phyloP scores from a whole-genome alignment of 495 filamentous ascomycete genomes.

The Penicillium canescens region DNA sequence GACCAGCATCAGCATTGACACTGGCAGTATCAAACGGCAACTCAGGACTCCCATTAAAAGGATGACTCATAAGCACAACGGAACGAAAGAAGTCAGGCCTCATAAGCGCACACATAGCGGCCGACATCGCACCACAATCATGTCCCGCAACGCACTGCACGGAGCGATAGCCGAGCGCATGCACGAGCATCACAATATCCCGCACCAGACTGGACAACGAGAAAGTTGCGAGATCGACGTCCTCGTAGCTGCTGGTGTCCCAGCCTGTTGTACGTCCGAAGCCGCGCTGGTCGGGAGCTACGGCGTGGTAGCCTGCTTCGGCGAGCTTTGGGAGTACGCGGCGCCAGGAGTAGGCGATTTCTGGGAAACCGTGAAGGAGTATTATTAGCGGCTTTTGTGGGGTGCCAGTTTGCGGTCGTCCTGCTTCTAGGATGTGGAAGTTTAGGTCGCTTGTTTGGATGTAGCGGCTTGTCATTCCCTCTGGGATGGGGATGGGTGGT shows the following conservation, averaged over 20 bases:
- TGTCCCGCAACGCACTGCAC: constrained; percentile 66
- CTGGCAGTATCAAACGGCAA: constrained; percentile 53
- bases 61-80: constrained; percentile 56
- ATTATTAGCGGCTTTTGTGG: constrained; percentile 56
- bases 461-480: constrained; percentile 50
- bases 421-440: constrained; percentile 61
- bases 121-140: constrained; percentile 63
- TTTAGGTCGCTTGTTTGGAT: constrained; percentile 51
- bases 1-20: constrained; percentile 19
- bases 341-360: constrained; percentile 71
- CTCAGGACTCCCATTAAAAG: constrained; percentile 50
- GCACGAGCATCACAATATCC: constrained; percentile 60
- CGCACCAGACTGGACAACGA: constrained; percentile 59
- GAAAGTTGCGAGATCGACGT: constrained; percentile 58
- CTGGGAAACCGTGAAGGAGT: constrained; percentile 66
- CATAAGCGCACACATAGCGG: constrained; percentile 59
- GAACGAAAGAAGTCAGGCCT: constrained; percentile 64
- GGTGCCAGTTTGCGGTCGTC: constrained; percentile 31
- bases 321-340: constrained; percentile 59
- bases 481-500: constrained; percentile 52
- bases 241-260: constrained; percentile 49
- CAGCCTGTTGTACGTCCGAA: constrained; percentile 68
- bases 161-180: constrained; percentile 57
- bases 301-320: constrained; percentile 57
- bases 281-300: constrained; percentile 68